Conservation (phyloP, 805 yeast genomes). For the Saccharomycopsis sp. region DNA sequence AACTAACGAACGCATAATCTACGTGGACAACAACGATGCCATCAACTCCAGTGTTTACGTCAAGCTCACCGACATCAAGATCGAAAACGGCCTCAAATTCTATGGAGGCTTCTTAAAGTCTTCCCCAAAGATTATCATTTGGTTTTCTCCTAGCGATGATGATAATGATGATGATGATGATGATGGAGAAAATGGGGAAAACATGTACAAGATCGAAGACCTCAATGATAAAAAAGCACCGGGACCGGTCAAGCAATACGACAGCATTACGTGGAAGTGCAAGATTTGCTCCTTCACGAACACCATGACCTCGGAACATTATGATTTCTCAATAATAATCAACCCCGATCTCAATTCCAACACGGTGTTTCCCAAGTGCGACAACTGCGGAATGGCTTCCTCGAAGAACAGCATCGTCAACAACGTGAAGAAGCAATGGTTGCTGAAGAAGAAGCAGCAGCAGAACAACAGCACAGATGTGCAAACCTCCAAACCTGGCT, state of each 20-base stretch:
- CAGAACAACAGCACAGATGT: slow-evolving; percentile 1
- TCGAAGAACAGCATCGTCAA: slow-evolving; percentile 29
- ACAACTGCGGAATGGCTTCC: slow-evolving; percentile 54
- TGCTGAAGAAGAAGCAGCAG: background rate
- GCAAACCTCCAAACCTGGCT: background rate
- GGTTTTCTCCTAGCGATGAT: background rate
- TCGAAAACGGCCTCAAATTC: slow-evolving; percentile 33
- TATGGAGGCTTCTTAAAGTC: slow-evolving; percentile 57
- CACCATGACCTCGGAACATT: slow-evolving; percentile 27
- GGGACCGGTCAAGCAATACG: background rate
- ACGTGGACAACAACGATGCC: slow-evolving; percentile 46
- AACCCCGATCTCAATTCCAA: slow-evolving; percentile 13
- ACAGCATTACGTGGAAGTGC: slow-evolving; percentile 61
- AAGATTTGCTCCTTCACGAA: slow-evolving; percentile 80
- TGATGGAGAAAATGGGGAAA: background rate
- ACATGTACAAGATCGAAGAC: too few species aligned
- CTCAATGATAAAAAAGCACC: too few species aligned
- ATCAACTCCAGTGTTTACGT: slow-evolving; percentile 38
- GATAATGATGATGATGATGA: background rate
- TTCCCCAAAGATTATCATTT: slow-evolving; percentile 56
- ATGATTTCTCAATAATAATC: slow-evolving; percentile 23
- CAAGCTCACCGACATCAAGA: slow-evolving; percentile 29
- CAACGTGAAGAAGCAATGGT: slow-evolving; percentile 24
- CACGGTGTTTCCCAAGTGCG: slow-evolving; percentile 37
- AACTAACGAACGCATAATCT: slow-evolving; percentile 65